These are phyloP conservation scores for Paramecium bursaria DNA, from an alignment of 73 alveolate species.

Conservation along the genomic window DNA sequence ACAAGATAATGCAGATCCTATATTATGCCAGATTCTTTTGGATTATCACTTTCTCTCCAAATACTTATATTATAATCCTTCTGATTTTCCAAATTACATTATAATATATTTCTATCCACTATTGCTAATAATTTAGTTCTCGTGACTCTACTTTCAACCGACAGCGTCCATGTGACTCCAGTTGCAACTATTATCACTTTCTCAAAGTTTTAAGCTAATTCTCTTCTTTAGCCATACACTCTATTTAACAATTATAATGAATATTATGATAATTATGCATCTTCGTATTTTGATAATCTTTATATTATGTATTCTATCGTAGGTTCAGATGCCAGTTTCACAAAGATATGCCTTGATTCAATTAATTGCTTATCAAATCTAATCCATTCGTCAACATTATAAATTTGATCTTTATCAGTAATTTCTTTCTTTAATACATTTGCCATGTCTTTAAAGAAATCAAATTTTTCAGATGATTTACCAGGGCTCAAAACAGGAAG, in stretches of 20 bases:
- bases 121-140: constrained; percentile 19
- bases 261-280: not conserved
- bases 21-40: constrained; percentile 41
- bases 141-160: constrained; percentile 11
- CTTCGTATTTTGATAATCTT: constrained; percentile 19
- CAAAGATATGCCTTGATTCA: constrained; percentile 42
- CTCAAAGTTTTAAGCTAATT: constrained; percentile 2
- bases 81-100: constrained; percentile 11
- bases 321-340: not conserved
- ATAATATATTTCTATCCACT: constrained; percentile 1
- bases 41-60: constrained; percentile 6
- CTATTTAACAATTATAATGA: constrained; percentile 10
- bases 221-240: constrained; percentile 42
- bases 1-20: constrained; percentile 7
- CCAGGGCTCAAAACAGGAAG: no score
- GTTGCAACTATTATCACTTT: not conserved
- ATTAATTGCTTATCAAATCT: no score
- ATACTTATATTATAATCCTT: constrained; percentile 2
- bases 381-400: no score
- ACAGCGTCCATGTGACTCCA: not conserved
- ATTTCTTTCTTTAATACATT: no score
- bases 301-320: constrained; percentile 2
- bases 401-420: no score
- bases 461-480: no score
- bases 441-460: no score